phyloP scores from a whole-genome alignment of 2,329 filamentous ascomycete species.

The Aureobasidium sp. region DNA sequence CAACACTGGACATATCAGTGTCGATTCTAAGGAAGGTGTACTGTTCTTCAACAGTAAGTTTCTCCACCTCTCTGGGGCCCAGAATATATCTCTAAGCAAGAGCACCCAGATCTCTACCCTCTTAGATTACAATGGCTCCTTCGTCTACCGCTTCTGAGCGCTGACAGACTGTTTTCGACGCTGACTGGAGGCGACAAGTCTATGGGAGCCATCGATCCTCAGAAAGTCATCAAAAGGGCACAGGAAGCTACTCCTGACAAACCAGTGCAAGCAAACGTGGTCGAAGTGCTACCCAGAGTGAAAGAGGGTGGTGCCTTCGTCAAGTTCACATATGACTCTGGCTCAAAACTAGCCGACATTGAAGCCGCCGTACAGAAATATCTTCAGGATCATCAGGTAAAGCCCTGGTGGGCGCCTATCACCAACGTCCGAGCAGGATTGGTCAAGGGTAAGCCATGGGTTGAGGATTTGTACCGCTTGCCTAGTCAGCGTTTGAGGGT shows the following conservation, averaged over 20 bases:
- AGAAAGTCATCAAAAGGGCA: slow-evolving; percentile 42
- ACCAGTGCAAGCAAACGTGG: slow-evolving; percentile 50
- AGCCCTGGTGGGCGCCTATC: slow-evolving; percentile 86
- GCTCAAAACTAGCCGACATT: slow-evolving; percentile 39
- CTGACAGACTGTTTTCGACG: slow-evolving; percentile 37
- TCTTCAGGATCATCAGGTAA: slow-evolving; percentile 61
- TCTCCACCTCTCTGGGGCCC: not conserved
- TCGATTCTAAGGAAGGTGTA: slow-evolving; percentile 67
- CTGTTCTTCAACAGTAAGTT: slow-evolving; percentile 79
- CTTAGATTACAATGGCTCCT: slow-evolving; percentile 60
- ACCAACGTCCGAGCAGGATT: slow-evolving; percentile 59
- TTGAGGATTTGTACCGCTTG: slow-evolving; percentile 81
- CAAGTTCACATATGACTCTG: slow-evolving; percentile 53
- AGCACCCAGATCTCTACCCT: slow-evolving; percentile 65
- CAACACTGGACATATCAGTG: slow-evolving; percentile 72
- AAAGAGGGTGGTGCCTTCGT: slow-evolving; percentile 93
- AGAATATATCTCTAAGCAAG: not conserved
- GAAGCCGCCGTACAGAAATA: slow-evolving; percentile 53
- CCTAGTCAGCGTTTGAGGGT: slow-evolving; percentile 69
- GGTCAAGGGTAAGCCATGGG: slow-evolving; percentile 81
- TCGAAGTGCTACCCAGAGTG: slow-evolving; percentile 71
- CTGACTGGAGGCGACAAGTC: slow-evolving; percentile 43
- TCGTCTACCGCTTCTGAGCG: slow-evolving; percentile 39
- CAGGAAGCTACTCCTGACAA: slow-evolving; percentile 17
- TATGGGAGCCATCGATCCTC: slow-evolving; percentile 47